Evolutionary conservation across 371 early-diverging fungal genomes (phyloP), one percentile per base, ranked within the genome.

Genomic region (Homolaphlyctis polyrhiza): DNA sequence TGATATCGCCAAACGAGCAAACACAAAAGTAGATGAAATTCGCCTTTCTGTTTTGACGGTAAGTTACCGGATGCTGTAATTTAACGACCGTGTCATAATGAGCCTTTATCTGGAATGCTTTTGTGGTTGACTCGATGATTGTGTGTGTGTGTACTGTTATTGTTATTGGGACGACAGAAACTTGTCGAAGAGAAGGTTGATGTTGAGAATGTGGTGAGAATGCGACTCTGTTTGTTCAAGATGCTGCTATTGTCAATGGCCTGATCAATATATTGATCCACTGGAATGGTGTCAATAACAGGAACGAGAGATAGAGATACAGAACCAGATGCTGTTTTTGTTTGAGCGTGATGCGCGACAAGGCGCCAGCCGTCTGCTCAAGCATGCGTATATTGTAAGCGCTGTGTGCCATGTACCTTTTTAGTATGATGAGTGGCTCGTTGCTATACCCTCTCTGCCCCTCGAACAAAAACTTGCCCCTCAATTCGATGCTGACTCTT

Each of bases 361-460:
- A 2, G 70, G 71, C 14, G 70, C 76, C n/a, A 43, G 62, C n/a
- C 35, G 50, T 8, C 65, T 84, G 47, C 63, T 80, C 14, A 61
- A 67, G 11, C 74, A 71, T 66, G 84, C 84, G 5, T 80, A 77
- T 52, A 58, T 69, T 35, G 71, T 71, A 43, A 4, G 65, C 32
- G 39, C 13, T 8, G 39, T 18, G 39, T 39, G 39, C 39, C 39
- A 39, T 18, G 39, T 8, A 18, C 8, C 39, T 39, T 8, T 11
- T 39, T 8, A 8, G 39, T 8, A 39, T 18, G 39, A 39, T 39
- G 39, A 8, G 39, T n/a, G n/a, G n/a, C n/a, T n/a, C n/a, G n/a
- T n/a, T n/a, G n/a, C n/a, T n/a, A n/a, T n/a, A n/a, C n/a, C n/a
- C n/a, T n/a, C n/a, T n/a, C n/a, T n/a, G n/a, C n/a, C n/a, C n/a